Percentiles rank a stretch among this genome's conserved stretches.
phyloP scores from a whole-genome alignment of 2,329 filamentous ascomycete genomes.

The Fusarium incarnatum region DNA sequence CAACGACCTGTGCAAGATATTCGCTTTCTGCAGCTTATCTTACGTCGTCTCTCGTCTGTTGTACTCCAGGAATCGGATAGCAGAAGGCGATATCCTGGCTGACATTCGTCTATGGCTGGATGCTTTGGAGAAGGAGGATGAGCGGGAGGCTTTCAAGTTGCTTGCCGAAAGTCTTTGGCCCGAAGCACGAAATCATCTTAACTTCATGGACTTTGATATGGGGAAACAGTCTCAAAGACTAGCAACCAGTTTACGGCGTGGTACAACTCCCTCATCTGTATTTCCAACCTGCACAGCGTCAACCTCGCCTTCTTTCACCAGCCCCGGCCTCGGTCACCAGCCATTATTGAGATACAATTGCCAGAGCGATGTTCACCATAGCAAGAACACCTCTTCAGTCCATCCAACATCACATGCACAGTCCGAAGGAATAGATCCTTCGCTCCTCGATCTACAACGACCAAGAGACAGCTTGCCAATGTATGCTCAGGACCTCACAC shows the following conservation, averaged over 20 bases:
- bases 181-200: constrained; percentile 16
- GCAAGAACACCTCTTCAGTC: background rate
- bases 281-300: rapidly evolving
- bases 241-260: background rate
- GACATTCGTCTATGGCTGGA: constrained; percentile 33
- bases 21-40: constrained; percentile 39
- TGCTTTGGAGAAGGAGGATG: constrained; percentile 3
- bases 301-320: rapidly evolving
- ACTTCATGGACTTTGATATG: background rate
- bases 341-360: background rate
- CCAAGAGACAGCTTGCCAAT: background rate
- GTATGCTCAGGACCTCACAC: background rate
- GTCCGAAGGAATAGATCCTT: background rate
- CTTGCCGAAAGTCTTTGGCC: constrained; percentile 34
- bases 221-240: background rate
- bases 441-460: background rate
- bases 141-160: constrained; percentile 18
- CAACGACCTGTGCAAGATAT: constrained; percentile 8
- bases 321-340: background rate
- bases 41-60: constrained; percentile 35
- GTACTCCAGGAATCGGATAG: background rate
- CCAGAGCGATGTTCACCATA: background rate
- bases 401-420: background rate
- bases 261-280: background rate
- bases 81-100: constrained; percentile 9